Percentiles rank a stretch among this genome's conserved stretches.
Conservation (phyloP, 345 rosid genomes). For the Eucalyptus cloeziana region DNA sequence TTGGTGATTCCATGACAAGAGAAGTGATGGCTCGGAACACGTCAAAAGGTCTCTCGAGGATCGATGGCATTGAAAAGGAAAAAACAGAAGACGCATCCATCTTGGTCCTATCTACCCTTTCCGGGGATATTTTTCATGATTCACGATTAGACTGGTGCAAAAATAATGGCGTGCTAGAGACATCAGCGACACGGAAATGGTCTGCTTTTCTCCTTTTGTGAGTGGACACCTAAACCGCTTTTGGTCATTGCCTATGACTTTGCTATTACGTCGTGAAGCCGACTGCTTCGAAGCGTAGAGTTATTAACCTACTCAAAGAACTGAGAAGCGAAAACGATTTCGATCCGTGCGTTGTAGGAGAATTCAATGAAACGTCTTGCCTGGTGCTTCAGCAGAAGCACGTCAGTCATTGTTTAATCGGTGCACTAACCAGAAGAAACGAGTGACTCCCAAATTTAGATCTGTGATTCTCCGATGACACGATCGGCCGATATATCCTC, state of each 20-base stretch:
- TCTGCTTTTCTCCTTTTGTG: not conserved
- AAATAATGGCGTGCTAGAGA: not conserved
- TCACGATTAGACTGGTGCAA: not conserved
- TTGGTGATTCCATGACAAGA: not conserved
- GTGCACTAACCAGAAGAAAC: not conserved
- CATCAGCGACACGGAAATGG: not conserved
- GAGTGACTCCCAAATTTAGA: not conserved
- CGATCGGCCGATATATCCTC: not conserved
- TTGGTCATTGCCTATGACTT: not conserved
- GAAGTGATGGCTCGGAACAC: not conserved
- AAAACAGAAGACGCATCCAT: not conserved
- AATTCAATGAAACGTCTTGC: not conserved
- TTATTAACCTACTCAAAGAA: not conserved
- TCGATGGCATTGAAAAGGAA: not conserved
- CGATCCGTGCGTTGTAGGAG: not conserved
- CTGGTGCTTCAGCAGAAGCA: not conserved
- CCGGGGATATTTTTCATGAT: not conserved
- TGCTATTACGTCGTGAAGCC: not conserved
- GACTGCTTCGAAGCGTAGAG: not conserved
- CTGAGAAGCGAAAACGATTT: not conserved
- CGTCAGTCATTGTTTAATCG: not conserved
- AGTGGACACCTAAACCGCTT: not conserved
- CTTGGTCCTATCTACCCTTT: not conserved
- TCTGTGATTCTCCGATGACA: not conserved
- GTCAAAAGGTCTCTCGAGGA: not conserved